These are phyloP conservation scores for Ceratonia siliqua DNA, from an alignment of 306 rosid species.

Conservation along the genomic window DNA sequence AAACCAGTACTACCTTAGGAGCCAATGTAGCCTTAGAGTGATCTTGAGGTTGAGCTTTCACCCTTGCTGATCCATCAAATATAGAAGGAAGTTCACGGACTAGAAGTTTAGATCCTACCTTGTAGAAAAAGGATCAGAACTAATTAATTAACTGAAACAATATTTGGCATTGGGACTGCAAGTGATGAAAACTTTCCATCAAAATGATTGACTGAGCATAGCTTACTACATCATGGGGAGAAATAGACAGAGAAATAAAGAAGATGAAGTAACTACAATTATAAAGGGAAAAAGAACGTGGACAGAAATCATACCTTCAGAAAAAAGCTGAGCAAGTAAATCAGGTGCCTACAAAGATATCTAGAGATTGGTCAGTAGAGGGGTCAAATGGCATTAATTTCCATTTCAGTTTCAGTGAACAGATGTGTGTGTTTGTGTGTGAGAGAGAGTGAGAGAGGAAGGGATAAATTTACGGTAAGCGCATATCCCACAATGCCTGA, in stretches of 20 bases:
- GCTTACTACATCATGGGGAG: slow-evolving; percentile 8
- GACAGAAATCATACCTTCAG: slow-evolving; percentile 49
- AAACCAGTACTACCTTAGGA: slow-evolving; percentile 68
- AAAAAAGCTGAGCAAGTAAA: slow-evolving; percentile 73
- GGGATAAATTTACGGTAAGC: slow-evolving; percentile 6
- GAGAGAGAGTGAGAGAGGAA: background rate
- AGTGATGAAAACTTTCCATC: background rate
- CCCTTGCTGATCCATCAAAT: slow-evolving; percentile 81
- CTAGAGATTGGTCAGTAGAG: slow-evolving; percentile 40
- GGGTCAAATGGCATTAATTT: slow-evolving; percentile 16
- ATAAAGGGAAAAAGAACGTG: background rate
- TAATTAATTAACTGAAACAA: slow-evolving; percentile 13
- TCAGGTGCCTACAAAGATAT: slow-evolving; percentile 78
- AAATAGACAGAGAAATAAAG: slow-evolving; percentile 22
- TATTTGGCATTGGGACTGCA: background rate
- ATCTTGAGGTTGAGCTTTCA: slow-evolving; percentile 72
- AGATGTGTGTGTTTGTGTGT: background rate
- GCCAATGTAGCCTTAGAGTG: slow-evolving; percentile 76
- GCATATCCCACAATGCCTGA: background rate
- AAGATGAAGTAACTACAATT: background rate
- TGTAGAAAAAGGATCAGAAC: slow-evolving; percentile 27
- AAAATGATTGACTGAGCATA: slow-evolving; percentile 13
- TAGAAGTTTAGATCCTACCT: slow-evolving; percentile 71
- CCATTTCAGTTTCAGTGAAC: slow-evolving; percentile 16
- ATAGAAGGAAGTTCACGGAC: slow-evolving; percentile 78